A percentile compares a stretch with the other conserved stretches of the same genome.
These are phyloP conservation scores for Hyaloperonospora brassicae DNA, from an alignment of 352 stramenopile species.

Conservation along the genomic window DNA sequence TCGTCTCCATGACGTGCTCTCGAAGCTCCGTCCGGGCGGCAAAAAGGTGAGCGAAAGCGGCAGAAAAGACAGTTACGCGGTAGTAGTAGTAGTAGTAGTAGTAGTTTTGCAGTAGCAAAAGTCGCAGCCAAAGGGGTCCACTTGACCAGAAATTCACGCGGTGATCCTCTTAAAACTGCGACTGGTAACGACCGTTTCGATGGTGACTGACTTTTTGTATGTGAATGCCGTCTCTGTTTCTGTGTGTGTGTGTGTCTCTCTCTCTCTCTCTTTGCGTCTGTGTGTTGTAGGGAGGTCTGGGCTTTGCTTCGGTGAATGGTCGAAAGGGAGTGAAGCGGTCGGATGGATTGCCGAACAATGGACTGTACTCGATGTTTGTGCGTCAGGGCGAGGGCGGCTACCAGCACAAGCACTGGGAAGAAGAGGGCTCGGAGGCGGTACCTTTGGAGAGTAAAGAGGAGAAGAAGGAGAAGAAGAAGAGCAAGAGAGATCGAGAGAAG, in stretches of 20 bases:
- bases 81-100: background rate
- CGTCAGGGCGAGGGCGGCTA: slow-evolving; percentile 66
- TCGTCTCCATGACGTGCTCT: slow-evolving; percentile 79
- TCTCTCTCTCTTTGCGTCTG: slow-evolving; percentile 1
- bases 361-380: slow-evolving; percentile 83
- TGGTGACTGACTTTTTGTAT: no score
- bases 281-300: slow-evolving; percentile 50
- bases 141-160: background rate
- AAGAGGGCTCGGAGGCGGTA: slow-evolving; percentile 25
- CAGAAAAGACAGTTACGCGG: background rate
- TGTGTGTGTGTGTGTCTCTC: no score
- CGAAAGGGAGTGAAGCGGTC: slow-evolving; percentile 53
- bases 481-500: no score
- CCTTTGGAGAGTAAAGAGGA: slow-evolving; percentile 22
- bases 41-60: slow-evolving; percentile 43
- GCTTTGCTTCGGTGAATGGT: slow-evolving; percentile 44
- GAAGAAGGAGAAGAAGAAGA: slow-evolving; percentile 19
- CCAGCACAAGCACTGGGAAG: slow-evolving; percentile 78
- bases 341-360: slow-evolving; percentile 72
- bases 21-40: slow-evolving; percentile 69
- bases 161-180: no score
- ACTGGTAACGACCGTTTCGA: no score
- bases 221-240: no score
- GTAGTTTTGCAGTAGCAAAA: background rate
- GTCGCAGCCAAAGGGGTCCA: no score